Base-by-base conservation (phyloP, 1,284 basidiomycete genomes). In the Gymnopus androsaceus region DNA sequence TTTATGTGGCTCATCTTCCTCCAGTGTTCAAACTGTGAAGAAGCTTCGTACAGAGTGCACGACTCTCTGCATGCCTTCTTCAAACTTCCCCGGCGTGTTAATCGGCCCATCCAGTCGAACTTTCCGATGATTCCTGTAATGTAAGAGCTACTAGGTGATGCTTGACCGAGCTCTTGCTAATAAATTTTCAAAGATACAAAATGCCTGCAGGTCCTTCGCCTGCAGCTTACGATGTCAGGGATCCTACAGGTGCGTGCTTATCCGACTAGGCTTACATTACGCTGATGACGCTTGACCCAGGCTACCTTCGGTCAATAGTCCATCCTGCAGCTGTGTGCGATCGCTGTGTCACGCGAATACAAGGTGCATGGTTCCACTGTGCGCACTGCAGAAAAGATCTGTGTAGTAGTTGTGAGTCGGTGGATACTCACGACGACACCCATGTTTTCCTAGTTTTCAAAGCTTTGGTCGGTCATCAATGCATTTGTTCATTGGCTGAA, bases 391-490 rank as follows among this genome's bases (percentile, higher is more conserved):
- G 82, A 4, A 85, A 81, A 60, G 93, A 95, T 69, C 75, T 94
- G 17, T 95, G 93, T 70, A 83, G 85, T 54, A 79, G 80, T 31
- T 94, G 93, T 60, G 88, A 94, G 67, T 77, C 74, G 55, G 73
- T 90, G 28, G 90, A 92, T 62, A 88, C 87, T 40, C 93, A 95
- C 66, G 83, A 94, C 63, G 77, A 82, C 54, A 85, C 82, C 2
- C 93, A 95, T 67, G 75, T 92, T 38, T 95, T 95, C 71, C 76
- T 94, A 28, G 88, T 92, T 8, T 90, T 95, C 75, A 95, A 96
- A 71, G 84, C 90, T 2, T 74, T 79, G 44, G 90, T 92, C 60
- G 68, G 79, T 41, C n/a, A n/a, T 54, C 55, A 34, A 27, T 46
- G 28, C n/a, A 1, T 25, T 45, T 12, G 21, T 42, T 31, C 5